Percentiles rank a stretch among this genome's conserved stretches.
Conservation (phyloP, 2,329 filamentous ascomycete genomes). For the Aspergillus neoniger region DNA sequence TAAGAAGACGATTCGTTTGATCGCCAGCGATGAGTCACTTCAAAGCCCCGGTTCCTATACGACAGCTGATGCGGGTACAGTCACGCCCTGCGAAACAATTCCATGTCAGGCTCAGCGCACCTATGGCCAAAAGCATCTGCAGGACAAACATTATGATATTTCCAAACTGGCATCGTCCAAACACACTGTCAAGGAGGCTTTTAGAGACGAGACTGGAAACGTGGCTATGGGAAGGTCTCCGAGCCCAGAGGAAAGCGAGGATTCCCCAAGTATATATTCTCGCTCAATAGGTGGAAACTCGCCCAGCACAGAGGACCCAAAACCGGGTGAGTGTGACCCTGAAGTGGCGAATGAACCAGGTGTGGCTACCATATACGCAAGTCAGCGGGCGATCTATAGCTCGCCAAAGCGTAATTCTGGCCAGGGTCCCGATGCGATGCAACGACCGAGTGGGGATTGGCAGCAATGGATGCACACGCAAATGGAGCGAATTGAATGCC, state of each 20-base stretch:
- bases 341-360: conserved; percentile 30
- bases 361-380: conserved; percentile 41
- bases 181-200: conserved; percentile 10
- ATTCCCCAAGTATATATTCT: conserved; percentile 48
- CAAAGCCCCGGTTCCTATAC: conserved; percentile 34
- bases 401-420: conserved; percentile 30
- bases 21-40: conserved; percentile 36
- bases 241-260: conserved; percentile 16
- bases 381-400: conserved; percentile 31
- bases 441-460: conserved; percentile 38
- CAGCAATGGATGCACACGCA: conserved; percentile 41
- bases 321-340: conserved; percentile 3
- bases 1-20: conserved; percentile 32
- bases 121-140: neutral
- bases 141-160: neutral
- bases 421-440: conserved; percentile 2
- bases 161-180: neutral
- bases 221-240: conserved; percentile 11
- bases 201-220: conserved; percentile 24
- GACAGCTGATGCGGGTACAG: conserved; percentile 27
- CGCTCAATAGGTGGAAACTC: conserved; percentile 41
- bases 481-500: conserved; percentile 35
- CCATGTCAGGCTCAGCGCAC: conserved; percentile 4
- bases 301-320: conserved; percentile 18
- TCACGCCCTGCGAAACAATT: conserved; percentile 24